These are phyloP conservation scores for Euphorbia celastroides DNA, from an alignment of 441 rosid genomes.

Conservation along the genomic window DNA sequence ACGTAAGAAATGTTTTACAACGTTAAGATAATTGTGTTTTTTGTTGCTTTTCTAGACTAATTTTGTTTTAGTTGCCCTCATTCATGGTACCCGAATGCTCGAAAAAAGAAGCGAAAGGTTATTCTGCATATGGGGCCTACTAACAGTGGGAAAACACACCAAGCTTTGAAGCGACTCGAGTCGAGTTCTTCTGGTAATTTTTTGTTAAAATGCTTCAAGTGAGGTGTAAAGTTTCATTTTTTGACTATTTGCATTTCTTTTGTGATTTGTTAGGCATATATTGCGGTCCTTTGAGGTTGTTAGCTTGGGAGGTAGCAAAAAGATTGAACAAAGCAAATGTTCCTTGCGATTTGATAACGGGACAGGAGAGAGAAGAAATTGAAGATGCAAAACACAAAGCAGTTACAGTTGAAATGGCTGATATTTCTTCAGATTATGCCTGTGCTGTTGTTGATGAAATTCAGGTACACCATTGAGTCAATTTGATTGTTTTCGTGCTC, in stretches of 20 bases:
- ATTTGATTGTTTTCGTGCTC: conserved; percentile 4
- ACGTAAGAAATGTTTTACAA: conserved; percentile 46
- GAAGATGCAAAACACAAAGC: conserved; percentile 90
- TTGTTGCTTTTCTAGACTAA: too few relatives aligned
- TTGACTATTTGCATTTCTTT: conserved; percentile 9
- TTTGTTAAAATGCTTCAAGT: conserved; percentile 10
- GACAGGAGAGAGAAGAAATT: conserved; percentile 83
- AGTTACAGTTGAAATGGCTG: conserved; percentile 95
- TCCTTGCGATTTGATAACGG: conserved; percentile 85
- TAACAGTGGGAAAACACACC: conserved; percentile 88
- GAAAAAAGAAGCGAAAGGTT: conserved; percentile 73
- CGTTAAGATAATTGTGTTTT: not conserved
- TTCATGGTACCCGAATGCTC: conserved; percentile 80
- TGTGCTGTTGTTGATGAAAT: conserved; percentile 93
- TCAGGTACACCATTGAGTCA: conserved; percentile 42
- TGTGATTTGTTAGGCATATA: conserved; percentile 56
- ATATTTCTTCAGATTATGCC: conserved; percentile 48
- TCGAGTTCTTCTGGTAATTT: conserved; percentile 65
- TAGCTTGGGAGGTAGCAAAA: conserved; percentile 93
- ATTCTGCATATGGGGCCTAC: conserved; percentile 91
- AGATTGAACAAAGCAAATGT: conserved; percentile 79
- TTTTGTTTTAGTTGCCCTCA: conserved; percentile 48
- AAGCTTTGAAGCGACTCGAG: conserved; percentile 69
- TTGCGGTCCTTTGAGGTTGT: conserved; percentile 90
- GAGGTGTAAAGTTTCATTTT: not conserved